phyloP scores from a whole-genome alignment of 495 filamentous ascomycete species.

The Alectoria sarmentosa region DNA sequence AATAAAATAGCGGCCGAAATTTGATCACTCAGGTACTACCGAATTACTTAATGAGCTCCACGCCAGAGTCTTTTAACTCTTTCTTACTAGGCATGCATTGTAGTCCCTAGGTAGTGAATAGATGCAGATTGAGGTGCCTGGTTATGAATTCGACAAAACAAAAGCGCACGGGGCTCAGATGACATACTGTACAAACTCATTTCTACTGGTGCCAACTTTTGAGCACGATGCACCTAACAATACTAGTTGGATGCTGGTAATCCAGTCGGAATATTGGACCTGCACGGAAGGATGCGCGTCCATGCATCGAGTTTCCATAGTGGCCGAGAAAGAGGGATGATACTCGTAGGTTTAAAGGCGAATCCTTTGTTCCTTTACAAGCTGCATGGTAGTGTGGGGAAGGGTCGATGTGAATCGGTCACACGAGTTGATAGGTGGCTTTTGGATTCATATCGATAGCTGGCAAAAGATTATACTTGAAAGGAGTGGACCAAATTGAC shows the following conservation, averaged over 20 bases:
- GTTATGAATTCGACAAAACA: background rate
- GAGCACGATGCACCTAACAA: background rate
- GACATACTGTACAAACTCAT: no score
- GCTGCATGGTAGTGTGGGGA: background rate
- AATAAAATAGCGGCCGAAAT: background rate
- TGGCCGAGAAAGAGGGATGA: background rate
- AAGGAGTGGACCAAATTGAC: background rate
- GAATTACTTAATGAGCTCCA: no score
- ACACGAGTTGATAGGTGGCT: background rate
- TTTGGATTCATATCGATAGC: background rate
- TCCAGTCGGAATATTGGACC: background rate
- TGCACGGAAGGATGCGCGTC: background rate
- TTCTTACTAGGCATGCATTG: no score
- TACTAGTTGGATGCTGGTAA: background rate
- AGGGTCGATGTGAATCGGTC: background rate
- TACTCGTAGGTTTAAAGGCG: background rate
- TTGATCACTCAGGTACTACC: background rate
- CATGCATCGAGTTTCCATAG: conserved; percentile 22
- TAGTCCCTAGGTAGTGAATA: no score
- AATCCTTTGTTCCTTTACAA: background rate
- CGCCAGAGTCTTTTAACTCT: no score
- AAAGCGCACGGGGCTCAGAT: background rate
- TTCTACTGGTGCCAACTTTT: no score
- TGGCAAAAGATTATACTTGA: no score
- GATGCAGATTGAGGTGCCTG: no score